Conservation (phyloP, 768 basidiomycete genomes). For the Auricularia sp. region DNA sequence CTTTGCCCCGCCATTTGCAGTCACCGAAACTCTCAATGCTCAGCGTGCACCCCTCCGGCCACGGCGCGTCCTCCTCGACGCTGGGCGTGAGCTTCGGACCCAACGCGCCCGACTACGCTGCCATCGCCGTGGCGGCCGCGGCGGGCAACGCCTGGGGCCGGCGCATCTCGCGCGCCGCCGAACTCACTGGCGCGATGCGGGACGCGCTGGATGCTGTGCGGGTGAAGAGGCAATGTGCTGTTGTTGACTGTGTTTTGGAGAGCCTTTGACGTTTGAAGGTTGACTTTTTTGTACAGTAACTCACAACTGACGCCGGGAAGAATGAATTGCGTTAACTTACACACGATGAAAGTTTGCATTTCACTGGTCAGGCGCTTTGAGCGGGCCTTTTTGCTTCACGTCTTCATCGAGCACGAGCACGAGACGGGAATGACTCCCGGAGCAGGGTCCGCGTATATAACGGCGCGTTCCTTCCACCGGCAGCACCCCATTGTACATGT, state of each 20-base stretch:
- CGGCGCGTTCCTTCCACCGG: too few species aligned
- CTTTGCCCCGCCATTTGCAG: constrained; percentile 17
- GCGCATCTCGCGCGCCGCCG: constrained; percentile 24
- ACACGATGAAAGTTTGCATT: too few species aligned
- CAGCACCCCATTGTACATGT: too few species aligned
- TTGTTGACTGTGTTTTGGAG: constrained; percentile 51
- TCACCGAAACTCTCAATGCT: constrained; percentile 58
- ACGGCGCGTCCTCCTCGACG: constrained; percentile 35
- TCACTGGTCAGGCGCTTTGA: too few species aligned
- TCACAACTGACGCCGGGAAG: too few species aligned
- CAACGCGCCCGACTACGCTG: constrained; percentile 43
- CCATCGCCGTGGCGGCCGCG: constrained; percentile 58
- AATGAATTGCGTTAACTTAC: too few species aligned
- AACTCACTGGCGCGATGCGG: constrained; percentile 24
- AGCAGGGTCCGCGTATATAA: too few species aligned
- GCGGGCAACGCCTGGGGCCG: constrained; percentile 58
- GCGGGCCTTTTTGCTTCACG: too few species aligned
- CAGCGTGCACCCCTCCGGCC: constrained; percentile 49
- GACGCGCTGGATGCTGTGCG: constrained; percentile 50
- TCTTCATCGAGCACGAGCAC: too few species aligned
- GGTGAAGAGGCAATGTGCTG: constrained; percentile 51
- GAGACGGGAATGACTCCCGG: too few species aligned
- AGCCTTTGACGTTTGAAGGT: constrained; percentile 20
- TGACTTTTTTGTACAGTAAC: too few species aligned
- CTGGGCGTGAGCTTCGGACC: constrained; percentile 61